Evolutionary conservation across 2,329 filamentous ascomycete genomes (phyloP).

Genomic region (Alternaria sp.): DNA sequence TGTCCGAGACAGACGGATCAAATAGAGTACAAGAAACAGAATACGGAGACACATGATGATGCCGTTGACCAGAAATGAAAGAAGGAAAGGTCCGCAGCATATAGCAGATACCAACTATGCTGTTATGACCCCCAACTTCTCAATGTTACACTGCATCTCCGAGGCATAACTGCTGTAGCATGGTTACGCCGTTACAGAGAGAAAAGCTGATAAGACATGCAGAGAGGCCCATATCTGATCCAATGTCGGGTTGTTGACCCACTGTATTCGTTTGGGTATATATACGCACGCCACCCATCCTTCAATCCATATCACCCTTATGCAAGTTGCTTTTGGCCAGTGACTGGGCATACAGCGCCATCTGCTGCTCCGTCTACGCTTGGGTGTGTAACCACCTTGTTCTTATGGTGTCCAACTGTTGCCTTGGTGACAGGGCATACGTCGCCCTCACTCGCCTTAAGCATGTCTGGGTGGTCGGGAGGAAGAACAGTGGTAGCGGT

Average conservation of each 20-base stretch:
- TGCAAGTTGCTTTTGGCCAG: slow-evolving; percentile 42
- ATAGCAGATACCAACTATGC: background rate
- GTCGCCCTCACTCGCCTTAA: slow-evolving; percentile 48
- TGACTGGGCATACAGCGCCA: slow-evolving; percentile 54
- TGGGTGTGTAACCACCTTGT: slow-evolving; percentile 54
- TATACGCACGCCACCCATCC: background rate
- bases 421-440: slow-evolving; percentile 57
- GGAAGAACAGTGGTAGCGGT: slow-evolving; percentile 53
- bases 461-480: slow-evolving; percentile 53
- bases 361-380: slow-evolving; percentile 49
- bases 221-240: background rate
- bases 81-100: background rate
- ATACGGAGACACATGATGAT: background rate
- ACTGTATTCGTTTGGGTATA: background rate
- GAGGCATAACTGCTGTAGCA: background rate
- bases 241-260: background rate
- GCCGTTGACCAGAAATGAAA: background rate
- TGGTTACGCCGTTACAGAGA: background rate
- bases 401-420: slow-evolving; percentile 54
- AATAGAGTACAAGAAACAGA: background rate
- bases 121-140: background rate
- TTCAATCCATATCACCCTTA: slow-evolving; percentile 1
- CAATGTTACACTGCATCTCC: background rate
- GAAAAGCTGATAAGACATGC: background rate
- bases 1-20: background rate